Base-by-base conservation (phyloP, 2,329 filamentous ascomycete genomes). In the Fusarium scirpi region DNA sequence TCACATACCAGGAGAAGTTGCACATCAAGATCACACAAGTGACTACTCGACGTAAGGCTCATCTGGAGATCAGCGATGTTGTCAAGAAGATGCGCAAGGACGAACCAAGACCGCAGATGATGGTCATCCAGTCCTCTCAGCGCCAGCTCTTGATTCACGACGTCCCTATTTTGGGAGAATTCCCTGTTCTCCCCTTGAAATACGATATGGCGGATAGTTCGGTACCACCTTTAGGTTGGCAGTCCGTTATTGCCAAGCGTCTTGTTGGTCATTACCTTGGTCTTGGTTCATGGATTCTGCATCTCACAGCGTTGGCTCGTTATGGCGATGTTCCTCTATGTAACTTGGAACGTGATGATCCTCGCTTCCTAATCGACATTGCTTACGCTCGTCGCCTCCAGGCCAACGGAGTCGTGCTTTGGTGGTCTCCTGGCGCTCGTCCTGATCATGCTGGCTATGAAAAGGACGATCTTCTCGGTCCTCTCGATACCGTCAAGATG, bases 361-460 rank as follows among this genome's bases (percentile, higher is more conserved):
- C 96, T 29, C 90, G 94, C 5, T 98, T 96, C 82, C 83, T 99
- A 58, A 99, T 99, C 73, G 96, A 99, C 77, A 89, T 99, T 58
- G 93, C 95, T 1, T 99, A 98, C 78, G 96, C 96, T 1, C 87
- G 97, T 60, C 89, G 94, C 20, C 83, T 99, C 54, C 94, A 97
- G 76, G 91, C 92, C 71, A 97, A 95, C 77, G 94, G 94, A 61
- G 93, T 99, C 2, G 92, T 99, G 8, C 84, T 99, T 9, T 99
- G 96, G 96, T 99, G 96, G 96, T 98, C 95, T 20, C 86, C 89
- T 12, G 91, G 91, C 9, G 90, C 95, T 1, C 89, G 92, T 54
- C 96, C 97, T 2, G 96, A 99, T 78, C 96, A 99, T 80, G 96
- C 94, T 47, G 96, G 96, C 0, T 94, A 98, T 78, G 96, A 99